A percentile compares a stretch with the other conserved stretches of the same genome.
Evolutionary conservation across 2,329 filamentous ascomycete genomes (phyloP).

Genomic region (Penicillium polonicum): DNA sequence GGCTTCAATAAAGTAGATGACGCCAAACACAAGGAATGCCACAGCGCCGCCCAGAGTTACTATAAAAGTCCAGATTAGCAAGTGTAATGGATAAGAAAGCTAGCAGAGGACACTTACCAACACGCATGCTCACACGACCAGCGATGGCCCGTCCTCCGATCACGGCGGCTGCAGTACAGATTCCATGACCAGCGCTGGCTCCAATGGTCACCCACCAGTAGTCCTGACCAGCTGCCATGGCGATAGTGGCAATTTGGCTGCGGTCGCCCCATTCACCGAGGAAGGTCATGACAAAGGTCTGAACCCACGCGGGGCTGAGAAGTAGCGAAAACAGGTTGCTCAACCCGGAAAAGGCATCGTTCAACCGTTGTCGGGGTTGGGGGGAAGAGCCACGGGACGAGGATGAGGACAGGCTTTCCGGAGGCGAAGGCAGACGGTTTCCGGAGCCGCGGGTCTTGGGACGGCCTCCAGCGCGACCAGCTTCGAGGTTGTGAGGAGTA

Average conservation of each 20-base stretch:
- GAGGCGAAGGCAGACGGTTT: constrained; percentile 74
- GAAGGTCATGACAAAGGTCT: constrained; percentile 99
- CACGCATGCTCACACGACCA: constrained; percentile 88
- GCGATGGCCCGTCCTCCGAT: constrained; percentile 90
- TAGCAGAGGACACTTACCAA: constrained; percentile 67
- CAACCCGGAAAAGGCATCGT: constrained; percentile 60
- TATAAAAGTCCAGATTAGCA: constrained; percentile 43
- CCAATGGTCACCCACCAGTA: constrained; percentile 98
- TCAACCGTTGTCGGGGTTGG: constrained; percentile 46
- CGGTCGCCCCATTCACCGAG: constrained; percentile 97
- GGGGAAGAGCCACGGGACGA: constrained; percentile 62
- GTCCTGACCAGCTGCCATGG: constrained; percentile 96
- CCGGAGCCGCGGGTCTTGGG: constrained; percentile 68
- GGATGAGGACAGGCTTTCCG: constrained; percentile 76
- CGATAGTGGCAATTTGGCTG: constrained; percentile 96
- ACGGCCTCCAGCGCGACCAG: constrained; percentile 62
- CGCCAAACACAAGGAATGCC: constrained; percentile 85
- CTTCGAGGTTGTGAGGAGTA: constrained; percentile 75
- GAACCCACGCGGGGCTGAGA: constrained; percentile 94
- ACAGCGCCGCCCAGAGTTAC: constrained; percentile 89
- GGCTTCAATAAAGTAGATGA: constrained; percentile 87
- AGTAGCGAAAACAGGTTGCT: constrained; percentile 85
- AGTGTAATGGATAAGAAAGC: background rate
- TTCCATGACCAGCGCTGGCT: constrained; percentile 78
- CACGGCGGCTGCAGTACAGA: constrained; percentile 89